Base-by-base conservation (phyloP, 2,329 filamentous ascomycete genomes). In the Cytospora mali region DNA sequence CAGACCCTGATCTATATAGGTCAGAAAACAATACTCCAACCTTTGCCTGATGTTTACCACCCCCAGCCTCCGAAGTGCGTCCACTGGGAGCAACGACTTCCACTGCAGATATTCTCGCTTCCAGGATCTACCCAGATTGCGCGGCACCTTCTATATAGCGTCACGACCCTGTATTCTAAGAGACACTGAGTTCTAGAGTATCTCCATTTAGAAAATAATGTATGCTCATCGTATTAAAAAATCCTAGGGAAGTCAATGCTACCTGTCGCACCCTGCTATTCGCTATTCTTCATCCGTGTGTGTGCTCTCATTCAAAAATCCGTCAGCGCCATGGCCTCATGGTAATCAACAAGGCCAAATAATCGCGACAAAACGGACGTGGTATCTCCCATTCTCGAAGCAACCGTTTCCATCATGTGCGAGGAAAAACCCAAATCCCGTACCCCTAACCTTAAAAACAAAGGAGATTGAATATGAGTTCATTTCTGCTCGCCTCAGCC, bases 171-270 rank as follows among this genome's bases (percentile, higher is more conserved):
- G n/a, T n/a, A n/a, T n/a, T n/a, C n/a, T n/a, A n/a, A n/a, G n/a
- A n/a, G n/a, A n/a, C n/a, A n/a, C n/a, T n/a, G n/a, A n/a, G n/a
- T n/a, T n/a, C n/a, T n/a, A n/a, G n/a, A n/a, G n/a, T n/a, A n/a
- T n/a, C n/a, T 3, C 9, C 42, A 13, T 16, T 23, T 18, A n/a
- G 7, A 18, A 49, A 16, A 55, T 39, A 49, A 64, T 53, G 33
- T 52, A 62, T 62, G 42, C 49, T 52, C 18, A n/a, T 62, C 49
- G 42, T 62, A 64, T 64, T 56, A 55, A 62, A 55, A 55, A 62
- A 61, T 42, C 55, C 46, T 55, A 55, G 33, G 50, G 25, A 53
- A 53, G 11, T 27, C 46, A 54, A 60, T 60, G 58, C 58, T 54
- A 14, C 18, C 35, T 56, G 31, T 27, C 39, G 27, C 33, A 25